Percentiles rank a stretch among this genome's conserved stretches.
Conservation (phyloP, 257 asterid genomes). For the Fraxinus anomala region DNA sequence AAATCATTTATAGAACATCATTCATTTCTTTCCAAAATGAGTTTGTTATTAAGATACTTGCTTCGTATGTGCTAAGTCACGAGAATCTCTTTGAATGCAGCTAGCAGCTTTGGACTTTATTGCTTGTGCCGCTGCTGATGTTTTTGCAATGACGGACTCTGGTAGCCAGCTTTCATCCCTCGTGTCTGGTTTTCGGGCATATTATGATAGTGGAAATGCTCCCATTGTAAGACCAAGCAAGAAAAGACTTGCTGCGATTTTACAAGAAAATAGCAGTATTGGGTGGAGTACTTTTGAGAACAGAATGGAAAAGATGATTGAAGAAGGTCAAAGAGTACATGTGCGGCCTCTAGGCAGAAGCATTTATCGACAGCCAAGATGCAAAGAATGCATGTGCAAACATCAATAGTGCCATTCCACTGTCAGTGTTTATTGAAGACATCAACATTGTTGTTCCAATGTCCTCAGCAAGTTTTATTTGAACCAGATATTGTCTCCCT, state of each 20-base stretch:
- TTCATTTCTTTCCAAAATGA: background rate
- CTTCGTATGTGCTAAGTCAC: background rate
- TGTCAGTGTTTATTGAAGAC: background rate
- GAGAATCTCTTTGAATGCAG: constrained; percentile 41
- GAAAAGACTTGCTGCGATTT: constrained; percentile 77
- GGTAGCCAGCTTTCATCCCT: constrained; percentile 94
- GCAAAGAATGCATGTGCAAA: constrained; percentile 83
- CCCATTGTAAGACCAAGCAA: constrained; percentile 87
- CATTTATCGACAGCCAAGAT: constrained; percentile 71
- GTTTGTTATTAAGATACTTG: background rate
- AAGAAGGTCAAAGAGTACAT: constrained; percentile 71
- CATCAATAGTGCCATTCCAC: constrained; percentile 18
- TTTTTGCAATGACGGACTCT: constrained; percentile 87
- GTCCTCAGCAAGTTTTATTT: background rate
- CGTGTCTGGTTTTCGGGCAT: constrained; percentile 82
- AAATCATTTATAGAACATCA: too few relatives aligned
- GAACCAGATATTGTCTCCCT: background rate
- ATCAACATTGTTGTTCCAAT: background rate
- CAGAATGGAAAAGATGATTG: constrained; percentile 73
- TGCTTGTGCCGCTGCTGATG: constrained; percentile 80
- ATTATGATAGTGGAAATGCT: constrained; percentile 72
- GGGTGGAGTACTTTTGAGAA: constrained; percentile 61
- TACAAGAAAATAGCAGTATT: constrained; percentile 59
- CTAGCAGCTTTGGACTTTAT: constrained; percentile 95
- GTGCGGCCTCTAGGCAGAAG: constrained; percentile 51